These are phyloP conservation scores for Iberis pinnata DNA, from an alignment of 345 rosid genomes.

Conservation along the genomic window DNA sequence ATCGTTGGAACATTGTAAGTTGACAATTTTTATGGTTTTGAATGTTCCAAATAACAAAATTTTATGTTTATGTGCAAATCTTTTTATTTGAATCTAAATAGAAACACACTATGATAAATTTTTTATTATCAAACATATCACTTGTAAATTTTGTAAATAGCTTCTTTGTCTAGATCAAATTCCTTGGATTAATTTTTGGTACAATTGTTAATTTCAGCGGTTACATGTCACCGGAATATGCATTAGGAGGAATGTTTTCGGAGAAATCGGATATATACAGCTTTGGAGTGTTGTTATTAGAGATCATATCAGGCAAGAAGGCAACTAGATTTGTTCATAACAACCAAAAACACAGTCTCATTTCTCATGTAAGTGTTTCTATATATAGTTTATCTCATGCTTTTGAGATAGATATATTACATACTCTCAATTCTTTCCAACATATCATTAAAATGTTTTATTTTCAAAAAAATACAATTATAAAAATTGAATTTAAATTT, in stretches of 20 bases:
- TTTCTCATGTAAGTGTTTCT: not conserved
- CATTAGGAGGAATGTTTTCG: not conserved
- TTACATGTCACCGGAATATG: constrained; percentile 8
- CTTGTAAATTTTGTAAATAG: no score
- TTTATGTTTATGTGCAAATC: no score
- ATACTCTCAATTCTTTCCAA: no score
- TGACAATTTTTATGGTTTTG: not conserved
- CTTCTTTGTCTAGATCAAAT: not conserved
- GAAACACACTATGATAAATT: no score
- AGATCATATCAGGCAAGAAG: constrained; percentile 7
- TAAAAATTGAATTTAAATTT: no score
- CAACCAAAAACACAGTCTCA: not conserved
- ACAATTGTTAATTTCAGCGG: not conserved
- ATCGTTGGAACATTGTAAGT: constrained; percentile 8
- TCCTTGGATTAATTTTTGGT: not conserved
- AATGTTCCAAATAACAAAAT: not conserved
- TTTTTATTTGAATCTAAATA: no score
- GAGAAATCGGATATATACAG: constrained; percentile 11
- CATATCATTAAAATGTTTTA: no score
- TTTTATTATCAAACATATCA: no score
- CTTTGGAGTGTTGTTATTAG: constrained; percentile 3
- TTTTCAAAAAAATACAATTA: no score
- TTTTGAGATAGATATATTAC: no score
- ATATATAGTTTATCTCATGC: no score
- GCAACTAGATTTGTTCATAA: constrained; percentile 1